Conservation (phyloP, 352 stramenopile genomes). For the Phytophthora melonis region DNA sequence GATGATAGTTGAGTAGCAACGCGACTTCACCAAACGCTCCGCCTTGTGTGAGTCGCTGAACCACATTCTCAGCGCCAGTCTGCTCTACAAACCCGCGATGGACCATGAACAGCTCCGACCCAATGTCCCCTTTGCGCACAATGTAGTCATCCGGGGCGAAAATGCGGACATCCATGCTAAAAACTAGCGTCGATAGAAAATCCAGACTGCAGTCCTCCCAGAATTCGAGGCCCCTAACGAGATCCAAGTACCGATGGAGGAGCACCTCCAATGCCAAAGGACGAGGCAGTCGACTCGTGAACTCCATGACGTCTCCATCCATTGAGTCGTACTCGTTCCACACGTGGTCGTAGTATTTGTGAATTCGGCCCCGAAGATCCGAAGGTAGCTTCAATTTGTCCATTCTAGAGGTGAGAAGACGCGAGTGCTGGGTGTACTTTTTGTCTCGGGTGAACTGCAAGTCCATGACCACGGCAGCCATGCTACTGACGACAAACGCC, state of each 20-base stretch:
- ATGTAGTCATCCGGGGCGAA: neutral
- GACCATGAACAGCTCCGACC: neutral
- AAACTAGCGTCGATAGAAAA: neutral
- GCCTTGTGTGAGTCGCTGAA: neutral
- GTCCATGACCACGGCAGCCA: neutral
- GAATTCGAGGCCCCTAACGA: neutral
- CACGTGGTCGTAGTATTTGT: neutral
- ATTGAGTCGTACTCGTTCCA: neutral
- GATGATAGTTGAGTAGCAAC: neutral
- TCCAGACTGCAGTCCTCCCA: neutral
- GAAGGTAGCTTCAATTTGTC: neutral
- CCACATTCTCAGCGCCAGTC: constrained; percentile 1
- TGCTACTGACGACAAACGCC: neutral
- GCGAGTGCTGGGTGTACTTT: neutral
- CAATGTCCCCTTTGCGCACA: neutral
- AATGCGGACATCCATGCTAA: neutral
- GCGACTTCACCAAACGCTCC: neutral
- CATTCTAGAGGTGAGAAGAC: neutral
- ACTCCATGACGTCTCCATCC: neutral
- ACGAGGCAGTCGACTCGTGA: neutral
- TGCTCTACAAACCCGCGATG: neutral
- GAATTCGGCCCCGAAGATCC: neutral
- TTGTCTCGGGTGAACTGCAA: neutral
- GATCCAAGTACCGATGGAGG: neutral
- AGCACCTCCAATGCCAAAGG: neutral